Percentiles rank a stretch among this genome's conserved stretches.
Conservation (phyloP, 2,329 filamentous ascomycete species). For the Sporothrix phasma region DNA sequence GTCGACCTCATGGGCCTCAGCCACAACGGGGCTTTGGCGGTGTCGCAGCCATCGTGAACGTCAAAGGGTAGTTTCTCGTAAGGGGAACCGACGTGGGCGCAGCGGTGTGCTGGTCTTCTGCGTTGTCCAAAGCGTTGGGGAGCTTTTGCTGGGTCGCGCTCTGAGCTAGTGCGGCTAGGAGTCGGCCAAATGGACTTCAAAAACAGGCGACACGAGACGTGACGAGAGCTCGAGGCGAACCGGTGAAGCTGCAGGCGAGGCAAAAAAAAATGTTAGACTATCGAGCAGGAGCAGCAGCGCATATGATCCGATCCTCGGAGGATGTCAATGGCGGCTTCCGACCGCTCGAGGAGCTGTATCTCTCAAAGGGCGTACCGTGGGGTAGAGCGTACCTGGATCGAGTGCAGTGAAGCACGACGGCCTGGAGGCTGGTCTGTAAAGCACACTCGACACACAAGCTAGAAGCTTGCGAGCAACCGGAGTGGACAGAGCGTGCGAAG, state of each 20-base stretch:
- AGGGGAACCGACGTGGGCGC: neutral
- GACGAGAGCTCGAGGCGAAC: neutral
- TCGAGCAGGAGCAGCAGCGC: neutral
- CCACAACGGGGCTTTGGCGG: constrained; percentile 49
- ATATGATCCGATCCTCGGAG: too few species aligned
- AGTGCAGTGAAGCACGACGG: constrained; percentile 2
- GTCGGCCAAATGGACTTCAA: neutral
- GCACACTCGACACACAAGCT: neutral
- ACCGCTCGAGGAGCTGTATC: neutral
- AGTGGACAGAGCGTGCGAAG: neutral
- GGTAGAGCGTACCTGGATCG: neutral
- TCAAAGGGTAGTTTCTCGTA: neutral
- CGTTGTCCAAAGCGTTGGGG: neutral
- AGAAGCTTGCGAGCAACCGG: neutral
- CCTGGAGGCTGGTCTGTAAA: neutral
- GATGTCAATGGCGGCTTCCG: neutral
- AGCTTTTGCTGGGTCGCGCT: constrained; percentile 1
- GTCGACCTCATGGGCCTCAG: constrained; percentile 67
- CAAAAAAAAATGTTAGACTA: neutral
- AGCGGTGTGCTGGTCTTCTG: neutral
- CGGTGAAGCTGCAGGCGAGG: neutral
- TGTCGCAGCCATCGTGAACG: constrained; percentile 33
- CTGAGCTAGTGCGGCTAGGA: constrained; percentile 3
- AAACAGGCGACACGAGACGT: neutral
- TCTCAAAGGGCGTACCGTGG: neutral